Evolutionary conservation across 2,329 filamentous ascomycete genomes (phyloP).

Genomic region (Arachnomyces sp.): DNA sequence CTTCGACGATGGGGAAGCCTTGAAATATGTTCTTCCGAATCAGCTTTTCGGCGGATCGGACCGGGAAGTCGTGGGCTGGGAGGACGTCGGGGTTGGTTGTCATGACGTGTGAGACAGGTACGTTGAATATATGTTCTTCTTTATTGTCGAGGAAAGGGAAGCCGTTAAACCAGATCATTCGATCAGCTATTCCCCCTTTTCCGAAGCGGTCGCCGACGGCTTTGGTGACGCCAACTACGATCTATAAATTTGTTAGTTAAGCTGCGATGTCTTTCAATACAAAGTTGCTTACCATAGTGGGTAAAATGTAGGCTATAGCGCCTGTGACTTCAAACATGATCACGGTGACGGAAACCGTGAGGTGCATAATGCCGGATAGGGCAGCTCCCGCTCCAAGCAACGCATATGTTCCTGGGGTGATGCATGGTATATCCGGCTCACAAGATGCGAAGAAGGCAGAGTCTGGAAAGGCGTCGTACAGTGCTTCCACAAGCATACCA

Average conservation of each 20-base stretch:
- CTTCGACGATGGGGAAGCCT: constrained; percentile 86
- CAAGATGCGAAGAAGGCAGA: constrained; percentile 84
- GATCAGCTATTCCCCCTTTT: constrained; percentile 94
- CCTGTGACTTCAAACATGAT: constrained; percentile 99
- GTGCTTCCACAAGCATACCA: constrained; percentile 86
- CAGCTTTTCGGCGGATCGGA: constrained; percentile 70
- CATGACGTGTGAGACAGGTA: constrained; percentile 88
- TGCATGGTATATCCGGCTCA: constrained; percentile 85
- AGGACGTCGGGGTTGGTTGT: constrained; percentile 66
- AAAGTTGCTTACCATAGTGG: constrained; percentile 64
- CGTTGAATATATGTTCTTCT: constrained; percentile 93
- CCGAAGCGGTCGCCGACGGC: constrained; percentile 83
- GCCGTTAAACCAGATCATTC: constrained; percentile 98
- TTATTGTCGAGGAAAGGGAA: constrained; percentile 97
- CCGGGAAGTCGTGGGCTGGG: constrained; percentile 63
- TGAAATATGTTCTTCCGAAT: constrained; percentile 75
- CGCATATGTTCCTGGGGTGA: constrained; percentile 94
- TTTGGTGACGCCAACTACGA: constrained; percentile 95
- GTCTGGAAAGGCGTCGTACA: constrained; percentile 75
- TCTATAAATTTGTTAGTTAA: constrained; percentile 36
- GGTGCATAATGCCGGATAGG: constrained; percentile 94
- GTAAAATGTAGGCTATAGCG: constrained; percentile 92
- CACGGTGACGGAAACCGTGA: constrained; percentile 92
- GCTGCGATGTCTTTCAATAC: not conserved
- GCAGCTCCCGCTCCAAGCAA: constrained; percentile 89